These are phyloP conservation scores for Sporothrix sp. DNA, from an alignment of 2,329 filamentous ascomycete species.

Conservation along the genomic window DNA sequence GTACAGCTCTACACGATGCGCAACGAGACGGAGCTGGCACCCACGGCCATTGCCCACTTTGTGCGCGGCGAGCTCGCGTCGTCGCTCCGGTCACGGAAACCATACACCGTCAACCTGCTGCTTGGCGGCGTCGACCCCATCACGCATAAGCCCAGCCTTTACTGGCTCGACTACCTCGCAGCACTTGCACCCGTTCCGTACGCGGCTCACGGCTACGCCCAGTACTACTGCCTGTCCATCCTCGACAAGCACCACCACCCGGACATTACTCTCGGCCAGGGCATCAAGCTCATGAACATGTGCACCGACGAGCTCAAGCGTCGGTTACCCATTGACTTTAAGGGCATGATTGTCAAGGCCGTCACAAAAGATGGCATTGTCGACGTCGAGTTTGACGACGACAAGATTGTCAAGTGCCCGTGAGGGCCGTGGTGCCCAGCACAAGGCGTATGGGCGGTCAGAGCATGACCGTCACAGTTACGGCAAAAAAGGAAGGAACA, in stretches of 20 bases:
- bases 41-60: constrained; percentile 81
- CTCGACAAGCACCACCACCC: constrained; percentile 98
- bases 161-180: constrained; percentile 97
- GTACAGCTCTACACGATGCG: constrained; percentile 98
- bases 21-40: constrained; percentile 85
- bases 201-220: constrained; percentile 94
- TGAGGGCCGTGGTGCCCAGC: constrained; percentile 24
- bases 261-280: constrained; percentile 79
- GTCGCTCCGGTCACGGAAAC: constrained; percentile 81
- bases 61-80: constrained; percentile 88
- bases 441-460: too few relatives aligned
- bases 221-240: constrained; percentile 98
- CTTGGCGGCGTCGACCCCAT: constrained; percentile 90
- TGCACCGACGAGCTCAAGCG: constrained; percentile 97
- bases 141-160: constrained; percentile 79
- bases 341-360: constrained; percentile 89
- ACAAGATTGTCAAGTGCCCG: constrained; percentile 56
- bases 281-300: constrained; percentile 84
- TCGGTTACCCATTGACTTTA: constrained; percentile 96
- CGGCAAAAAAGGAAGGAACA: background rate
- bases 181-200: constrained; percentile 82
- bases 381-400: constrained; percentile 78
- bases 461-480: background rate
- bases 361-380: constrained; percentile 88
- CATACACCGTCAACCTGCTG: constrained; percentile 93